Conservation (phyloP, 2,329 filamentous ascomycete genomes). For the Canariomyces notabilis region DNA sequence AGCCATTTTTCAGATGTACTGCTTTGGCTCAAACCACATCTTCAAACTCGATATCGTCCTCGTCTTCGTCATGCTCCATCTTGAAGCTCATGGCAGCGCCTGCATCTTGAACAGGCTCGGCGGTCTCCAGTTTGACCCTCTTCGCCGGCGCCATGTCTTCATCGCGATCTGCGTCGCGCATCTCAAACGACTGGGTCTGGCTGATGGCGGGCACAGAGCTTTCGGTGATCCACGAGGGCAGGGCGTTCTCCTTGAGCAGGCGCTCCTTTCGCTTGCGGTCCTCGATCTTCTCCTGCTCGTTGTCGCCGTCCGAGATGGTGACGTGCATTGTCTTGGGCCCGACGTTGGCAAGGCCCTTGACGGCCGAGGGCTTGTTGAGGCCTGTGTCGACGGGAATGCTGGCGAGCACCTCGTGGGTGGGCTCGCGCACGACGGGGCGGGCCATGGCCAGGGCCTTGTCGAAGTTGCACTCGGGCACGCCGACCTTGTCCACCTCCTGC, state of each 20-base stretch:
- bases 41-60: constrained; percentile 55
- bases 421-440: constrained; percentile 61
- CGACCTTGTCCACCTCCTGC: constrained; percentile 68
- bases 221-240: constrained; percentile 67
- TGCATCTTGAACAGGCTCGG: constrained; percentile 19
- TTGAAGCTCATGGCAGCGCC: constrained; percentile 18
- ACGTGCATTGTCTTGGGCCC: constrained; percentile 66
- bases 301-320: constrained; percentile 61
- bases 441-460: constrained; percentile 61
- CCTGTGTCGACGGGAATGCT: constrained; percentile 53
- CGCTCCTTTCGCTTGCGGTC: constrained; percentile 56
- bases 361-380: constrained; percentile 57
- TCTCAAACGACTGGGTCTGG: constrained; percentile 29
- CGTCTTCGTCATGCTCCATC: constrained; percentile 41
- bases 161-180: constrained; percentile 39
- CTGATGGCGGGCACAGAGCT: constrained; percentile 49
- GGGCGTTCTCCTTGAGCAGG: constrained; percentile 61
- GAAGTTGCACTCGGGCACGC: constrained; percentile 70
- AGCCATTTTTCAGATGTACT: no score
- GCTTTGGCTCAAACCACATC: constrained; percentile 41
- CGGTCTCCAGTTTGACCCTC: constrained; percentile 53
- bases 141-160: constrained; percentile 51
- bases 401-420: constrained; percentile 58
- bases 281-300: constrained; percentile 62
- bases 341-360: constrained; percentile 62